Base-by-base conservation (phyloP, 768 basidiomycete species). In the Leccinum ochraceum region DNA sequence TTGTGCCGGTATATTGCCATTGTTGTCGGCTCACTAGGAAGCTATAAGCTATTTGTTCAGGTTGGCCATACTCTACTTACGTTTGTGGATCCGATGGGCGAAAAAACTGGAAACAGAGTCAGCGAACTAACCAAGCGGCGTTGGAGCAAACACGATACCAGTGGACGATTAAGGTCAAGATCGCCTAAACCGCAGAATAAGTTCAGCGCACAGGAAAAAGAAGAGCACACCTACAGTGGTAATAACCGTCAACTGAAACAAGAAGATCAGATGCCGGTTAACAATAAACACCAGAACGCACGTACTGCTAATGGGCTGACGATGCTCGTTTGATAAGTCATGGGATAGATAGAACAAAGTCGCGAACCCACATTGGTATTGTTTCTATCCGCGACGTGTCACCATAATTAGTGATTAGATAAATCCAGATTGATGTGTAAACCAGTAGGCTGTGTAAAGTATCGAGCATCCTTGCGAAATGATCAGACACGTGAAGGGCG, bases 141-240 rank as follows among this genome's bases (percentile, higher is more conserved):
- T 39, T 6, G 4, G 13, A 1, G 24, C 9, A 24, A 42, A 50
- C 14, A n/a, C 56, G 75, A 32, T 60, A 83, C 81, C 82, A 80
- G 60, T 84, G 82, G 5, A 84, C 82, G 26, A 82, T 72, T 54
- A 82, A 78, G 0, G 82, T 83, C 32, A 82, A 70, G 28, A 80
- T 64, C 1, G 81, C 82, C 81, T 63, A 76, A 76, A 73, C 0
- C 74, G 69, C 22, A 72, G 2, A 54, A 32, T 63, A 30, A 56
- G 54, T 11, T 3, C 28, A 26, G 2, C 24, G 36, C 6, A 8
- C 17, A 56, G 37, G 46, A 42, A 1, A n/a, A 54, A n/a, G 44
- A 4, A 14, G 3, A 3, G 13, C 14, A 20, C 7, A 54, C 72
- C 56, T 54, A 68, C 72, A 1, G 81, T 82, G 49, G 9, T 63